Conservation (phyloP, 352 stramenopile genomes). For the Pythium chondricola region DNA sequence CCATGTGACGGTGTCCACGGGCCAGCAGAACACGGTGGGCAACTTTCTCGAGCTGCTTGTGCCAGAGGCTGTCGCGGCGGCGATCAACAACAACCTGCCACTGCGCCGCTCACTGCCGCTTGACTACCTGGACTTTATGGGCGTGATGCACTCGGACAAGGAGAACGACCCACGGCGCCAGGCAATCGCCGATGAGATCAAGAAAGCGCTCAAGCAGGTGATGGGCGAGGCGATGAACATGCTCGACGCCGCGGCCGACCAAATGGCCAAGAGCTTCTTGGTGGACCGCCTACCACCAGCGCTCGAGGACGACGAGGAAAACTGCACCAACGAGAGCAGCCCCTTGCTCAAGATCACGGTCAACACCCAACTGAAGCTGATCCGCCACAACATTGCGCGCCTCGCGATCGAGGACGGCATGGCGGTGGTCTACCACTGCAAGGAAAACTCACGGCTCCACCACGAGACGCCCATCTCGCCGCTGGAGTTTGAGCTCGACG, state of each 20-base stretch:
- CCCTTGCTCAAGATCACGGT: conserved; percentile 77
- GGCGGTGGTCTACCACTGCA: conserved; percentile 72
- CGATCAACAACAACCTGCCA: conserved; percentile 48
- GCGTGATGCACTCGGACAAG: conserved; percentile 78
- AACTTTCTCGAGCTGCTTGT: conserved; percentile 72
- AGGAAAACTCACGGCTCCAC: conserved; percentile 72
- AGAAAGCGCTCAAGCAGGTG: conserved; percentile 51
- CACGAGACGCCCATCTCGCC: conserved; percentile 64
- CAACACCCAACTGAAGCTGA: conserved; percentile 68
- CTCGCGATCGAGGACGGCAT: conserved; percentile 75
- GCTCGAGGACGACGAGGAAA: conserved; percentile 71
- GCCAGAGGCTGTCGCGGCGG: conserved; percentile 46
- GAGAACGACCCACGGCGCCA: conserved; percentile 34
- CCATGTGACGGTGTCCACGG: conserved; percentile 87
- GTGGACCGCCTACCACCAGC: conserved; percentile 68
- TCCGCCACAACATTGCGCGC: conserved; percentile 60
- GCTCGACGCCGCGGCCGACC: conserved; percentile 65
- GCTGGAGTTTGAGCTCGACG: conserved; percentile 75
- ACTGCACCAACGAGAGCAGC: conserved; percentile 70
- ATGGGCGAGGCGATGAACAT: conserved; percentile 62
- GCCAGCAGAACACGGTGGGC: conserved; percentile 78
- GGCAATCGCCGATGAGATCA: conserved; percentile 47
- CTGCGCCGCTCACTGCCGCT: conserved; percentile 73
- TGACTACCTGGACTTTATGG: conserved; percentile 88
- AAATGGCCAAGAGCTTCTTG: conserved; percentile 82